A percentile compares a stretch with the other conserved stretches of the same genome.
Conservation (phyloP, 1,139 yeast genomes). For the Pneumocystis canis region DNA sequence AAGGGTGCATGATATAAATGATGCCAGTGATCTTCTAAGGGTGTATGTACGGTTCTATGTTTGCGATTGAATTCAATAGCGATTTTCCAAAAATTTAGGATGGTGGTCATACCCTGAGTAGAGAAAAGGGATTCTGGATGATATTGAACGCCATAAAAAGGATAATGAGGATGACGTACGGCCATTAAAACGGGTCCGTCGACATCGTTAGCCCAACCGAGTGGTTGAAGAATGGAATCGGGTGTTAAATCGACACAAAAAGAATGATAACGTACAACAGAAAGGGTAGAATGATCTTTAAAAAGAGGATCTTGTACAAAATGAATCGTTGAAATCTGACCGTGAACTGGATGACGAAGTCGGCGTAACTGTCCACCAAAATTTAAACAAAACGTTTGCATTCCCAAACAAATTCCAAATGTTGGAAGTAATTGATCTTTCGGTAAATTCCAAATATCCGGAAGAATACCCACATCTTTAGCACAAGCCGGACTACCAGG, state of each 20-base stretch:
- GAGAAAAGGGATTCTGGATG: slow-evolving; percentile 96
- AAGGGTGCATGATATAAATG: neutral
- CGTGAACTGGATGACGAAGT: slow-evolving; percentile 58
- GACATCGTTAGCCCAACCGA: slow-evolving; percentile 15
- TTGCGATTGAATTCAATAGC: slow-evolving; percentile 32
- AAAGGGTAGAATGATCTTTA: too few species aligned
- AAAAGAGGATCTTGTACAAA: slow-evolving; percentile 19
- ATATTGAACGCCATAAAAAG: slow-evolving; percentile 88
- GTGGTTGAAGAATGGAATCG: slow-evolving; percentile 12
- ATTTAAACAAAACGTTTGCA: slow-evolving; percentile 64
- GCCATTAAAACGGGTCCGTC: slow-evolving; percentile 51
- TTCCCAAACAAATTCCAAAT: slow-evolving; percentile 85
- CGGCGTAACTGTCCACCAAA: slow-evolving; percentile 44
- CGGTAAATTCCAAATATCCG: slow-evolving; percentile 31
- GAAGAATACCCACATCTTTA: slow-evolving; percentile 64
- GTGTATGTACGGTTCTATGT: neutral
- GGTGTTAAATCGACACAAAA: slow-evolving; percentile 39
- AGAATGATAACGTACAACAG: slow-evolving; percentile 82
- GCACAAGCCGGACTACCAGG: slow-evolving; percentile 73
- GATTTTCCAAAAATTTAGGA: slow-evolving; percentile 46
- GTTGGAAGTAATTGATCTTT: slow-evolving; percentile 40
- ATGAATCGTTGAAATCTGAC: slow-evolving; percentile 52
- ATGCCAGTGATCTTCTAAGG: neutral
- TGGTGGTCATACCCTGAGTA: slow-evolving; percentile 40
- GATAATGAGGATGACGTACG: slow-evolving; percentile 42